Percentiles rank a stretch among this genome's conserved stretches.
These are phyloP conservation scores for Backusella liffmaniae DNA, from an alignment of 192 early-diverging fungal genomes.

Conservation along the genomic window DNA sequence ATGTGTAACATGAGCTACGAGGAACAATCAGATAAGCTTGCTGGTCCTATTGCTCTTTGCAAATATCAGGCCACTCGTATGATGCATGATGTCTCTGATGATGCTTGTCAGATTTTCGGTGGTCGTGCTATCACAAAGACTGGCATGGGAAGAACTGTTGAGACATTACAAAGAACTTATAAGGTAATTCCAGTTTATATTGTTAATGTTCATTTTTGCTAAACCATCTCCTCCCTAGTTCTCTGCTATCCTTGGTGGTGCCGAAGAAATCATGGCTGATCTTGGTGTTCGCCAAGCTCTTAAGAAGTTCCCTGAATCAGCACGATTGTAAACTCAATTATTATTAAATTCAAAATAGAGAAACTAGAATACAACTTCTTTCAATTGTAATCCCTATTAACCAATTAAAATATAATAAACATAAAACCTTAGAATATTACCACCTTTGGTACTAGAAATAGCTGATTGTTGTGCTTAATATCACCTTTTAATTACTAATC, in stretches of 20 bases:
- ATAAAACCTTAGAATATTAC: background rate
- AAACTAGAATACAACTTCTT: background rate
- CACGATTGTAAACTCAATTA: conserved; percentile 16
- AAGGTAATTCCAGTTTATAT: conserved; percentile 27
- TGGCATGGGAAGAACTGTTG: conserved; percentile 69
- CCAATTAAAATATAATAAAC: background rate
- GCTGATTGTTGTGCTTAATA: background rate
- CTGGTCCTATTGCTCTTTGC: conserved; percentile 65
- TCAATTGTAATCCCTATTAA: background rate
- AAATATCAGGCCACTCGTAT: conserved; percentile 60
- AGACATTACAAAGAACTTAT: conserved; percentile 62
- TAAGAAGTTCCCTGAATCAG: conserved; percentile 27
- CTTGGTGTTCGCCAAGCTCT: conserved; percentile 63
- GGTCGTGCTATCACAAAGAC: conserved; percentile 68
- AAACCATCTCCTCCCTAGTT: background rate
- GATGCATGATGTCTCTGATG: conserved; percentile 57
- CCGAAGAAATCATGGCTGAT: conserved; percentile 60
- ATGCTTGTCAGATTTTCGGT: conserved; percentile 74
- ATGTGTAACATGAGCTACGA: conserved; percentile 66
- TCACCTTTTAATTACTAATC: background rate
- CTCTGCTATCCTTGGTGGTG: conserved; percentile 42
- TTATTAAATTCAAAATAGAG: background rate
- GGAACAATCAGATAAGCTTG: conserved; percentile 59
- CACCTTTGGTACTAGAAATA: background rate
- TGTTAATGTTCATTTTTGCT: background rate